Conservation (phyloP, 2,329 filamentous ascomycete species). For the Escovopsis sp. region DNA sequence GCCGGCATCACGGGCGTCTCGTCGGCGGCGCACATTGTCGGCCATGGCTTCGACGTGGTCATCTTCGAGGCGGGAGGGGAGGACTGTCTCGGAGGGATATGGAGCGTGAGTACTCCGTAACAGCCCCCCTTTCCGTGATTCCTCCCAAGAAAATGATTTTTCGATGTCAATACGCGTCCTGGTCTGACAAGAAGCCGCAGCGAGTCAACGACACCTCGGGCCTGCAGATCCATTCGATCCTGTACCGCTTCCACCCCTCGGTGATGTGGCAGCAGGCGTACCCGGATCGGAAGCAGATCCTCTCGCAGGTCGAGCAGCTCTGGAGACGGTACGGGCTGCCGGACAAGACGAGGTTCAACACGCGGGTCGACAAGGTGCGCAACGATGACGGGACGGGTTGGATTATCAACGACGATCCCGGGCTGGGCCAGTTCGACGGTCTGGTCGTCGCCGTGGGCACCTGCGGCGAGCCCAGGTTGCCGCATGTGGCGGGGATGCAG, state of each 20-base stretch:
- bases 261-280: constrained; percentile 64
- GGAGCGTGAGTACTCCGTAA: constrained; percentile 46
- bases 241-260: constrained; percentile 79
- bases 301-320: constrained; percentile 52
- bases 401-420: constrained; percentile 65
- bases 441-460: constrained; percentile 66
- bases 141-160: background rate
- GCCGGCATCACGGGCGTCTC: constrained; percentile 62
- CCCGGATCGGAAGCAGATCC: constrained; percentile 59
- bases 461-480: constrained; percentile 64
- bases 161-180: background rate
- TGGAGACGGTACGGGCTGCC: constrained; percentile 66
- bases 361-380: constrained; percentile 51
- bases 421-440: constrained; percentile 61
- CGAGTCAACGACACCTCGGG: constrained; percentile 69
- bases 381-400: constrained; percentile 54
- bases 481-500: constrained; percentile 53
- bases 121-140: background rate
- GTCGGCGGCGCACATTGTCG: constrained; percentile 66
- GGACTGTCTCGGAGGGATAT: constrained; percentile 60
- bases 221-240: constrained; percentile 69
- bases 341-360: constrained; percentile 55
- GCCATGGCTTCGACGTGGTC: constrained; percentile 69
- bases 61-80: constrained; percentile 60
- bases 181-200: constrained; percentile 21